These are phyloP conservation scores for Amyloporia xantha DNA, from an alignment of 768 basidiomycete genomes.

Conservation along the genomic window DNA sequence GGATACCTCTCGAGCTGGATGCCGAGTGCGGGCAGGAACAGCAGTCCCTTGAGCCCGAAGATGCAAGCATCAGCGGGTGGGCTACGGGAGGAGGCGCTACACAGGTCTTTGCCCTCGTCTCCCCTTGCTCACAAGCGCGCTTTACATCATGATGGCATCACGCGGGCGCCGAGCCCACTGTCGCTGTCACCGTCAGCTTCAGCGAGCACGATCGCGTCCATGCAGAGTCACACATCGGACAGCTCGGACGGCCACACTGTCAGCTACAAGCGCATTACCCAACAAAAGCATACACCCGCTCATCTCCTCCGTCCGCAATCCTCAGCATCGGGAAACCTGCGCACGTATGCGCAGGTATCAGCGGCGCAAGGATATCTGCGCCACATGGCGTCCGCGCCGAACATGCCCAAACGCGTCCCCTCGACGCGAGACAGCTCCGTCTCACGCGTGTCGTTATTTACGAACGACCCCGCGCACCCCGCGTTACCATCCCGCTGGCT, in stretches of 20 bases:
- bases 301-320: slow-evolving; percentile 13
- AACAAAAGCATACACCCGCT: slow-evolving; percentile 9
- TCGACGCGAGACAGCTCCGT: slow-evolving; percentile 8
- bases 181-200: slow-evolving; percentile 13
- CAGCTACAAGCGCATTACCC: slow-evolving; percentile 13
- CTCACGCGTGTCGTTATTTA: slow-evolving; percentile 8
- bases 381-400: slow-evolving; percentile 62
- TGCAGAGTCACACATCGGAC: slow-evolving; percentile 5
- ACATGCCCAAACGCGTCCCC: slow-evolving; percentile 26
- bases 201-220: slow-evolving; percentile 13
- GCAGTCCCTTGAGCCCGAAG: not conserved
- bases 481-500: slow-evolving; percentile 67
- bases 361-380: slow-evolving; percentile 65
- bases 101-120: slow-evolving; percentile 10
- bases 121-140: slow-evolving; percentile 12
- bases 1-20: slow-evolving; percentile 63
- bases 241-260: slow-evolving; percentile 11
- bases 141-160: not conserved
- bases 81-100: not conserved
- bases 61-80: not conserved
- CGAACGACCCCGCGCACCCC: slow-evolving; percentile 24
- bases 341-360: slow-evolving; percentile 22
- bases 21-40: slow-evolving; percentile 25
- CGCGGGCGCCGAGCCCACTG: slow-evolving; percentile 4
- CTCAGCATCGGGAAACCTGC: slow-evolving; percentile 14